These are phyloP conservation scores for Leucogyrophana mollusca DNA, from an alignment of 768 basidiomycete genomes.

Conservation along the genomic window DNA sequence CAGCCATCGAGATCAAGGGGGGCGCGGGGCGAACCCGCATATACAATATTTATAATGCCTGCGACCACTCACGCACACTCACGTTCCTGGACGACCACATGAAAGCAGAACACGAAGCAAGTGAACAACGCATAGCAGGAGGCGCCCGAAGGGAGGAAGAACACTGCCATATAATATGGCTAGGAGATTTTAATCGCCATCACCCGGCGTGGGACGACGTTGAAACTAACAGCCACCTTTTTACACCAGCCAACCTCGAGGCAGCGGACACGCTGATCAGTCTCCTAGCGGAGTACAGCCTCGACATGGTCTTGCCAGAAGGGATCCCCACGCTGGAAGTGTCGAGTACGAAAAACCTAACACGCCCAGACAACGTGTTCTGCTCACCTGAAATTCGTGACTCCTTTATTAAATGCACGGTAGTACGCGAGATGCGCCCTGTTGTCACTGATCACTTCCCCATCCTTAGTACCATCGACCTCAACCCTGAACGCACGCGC, in stretches of 20 bases:
- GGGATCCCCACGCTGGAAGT: slow-evolving; percentile 3
- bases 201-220: slow-evolving; percentile 39
- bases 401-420: slow-evolving; percentile 26
- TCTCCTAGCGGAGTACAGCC: slow-evolving; percentile 6
- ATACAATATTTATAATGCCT: slow-evolving; percentile 14
- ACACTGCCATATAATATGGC: slow-evolving; percentile 25
- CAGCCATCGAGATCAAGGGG: slow-evolving; percentile 20
- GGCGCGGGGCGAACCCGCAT: slow-evolving; percentile 10
- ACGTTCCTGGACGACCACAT: neutral
- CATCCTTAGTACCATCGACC: slow-evolving; percentile 28
- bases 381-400: slow-evolving; percentile 14
- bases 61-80: slow-evolving; percentile 2
- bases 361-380: slow-evolving; percentile 46
- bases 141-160: too few relatives aligned
- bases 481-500: slow-evolving; percentile 1
- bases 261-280: slow-evolving; percentile 1
- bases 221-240: slow-evolving; percentile 28
- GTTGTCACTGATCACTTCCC: slow-evolving; percentile 41
- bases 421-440: slow-evolving; percentile 10
- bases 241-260: slow-evolving; percentile 21
- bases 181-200: slow-evolving; percentile 42
- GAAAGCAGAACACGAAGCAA: neutral
- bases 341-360: slow-evolving; percentile 19
- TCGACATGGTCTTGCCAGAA: slow-evolving; percentile 8
- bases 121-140: neutral